Conservation (phyloP, 306 rosid species). For the Pterocarpus santalinus region DNA sequence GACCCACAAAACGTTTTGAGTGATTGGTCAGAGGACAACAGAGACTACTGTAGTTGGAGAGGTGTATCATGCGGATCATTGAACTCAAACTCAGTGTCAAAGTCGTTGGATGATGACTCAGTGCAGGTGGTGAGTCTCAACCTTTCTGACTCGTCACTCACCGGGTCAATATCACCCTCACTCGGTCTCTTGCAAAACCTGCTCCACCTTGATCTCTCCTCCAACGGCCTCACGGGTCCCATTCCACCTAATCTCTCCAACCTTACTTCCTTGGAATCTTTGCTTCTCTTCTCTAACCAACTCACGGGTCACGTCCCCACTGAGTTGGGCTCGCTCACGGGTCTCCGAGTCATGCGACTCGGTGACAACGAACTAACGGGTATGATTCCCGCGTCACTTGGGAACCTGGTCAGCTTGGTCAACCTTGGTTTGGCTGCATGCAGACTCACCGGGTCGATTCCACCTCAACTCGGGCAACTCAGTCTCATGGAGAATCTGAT, state of each 20-base stretch:
- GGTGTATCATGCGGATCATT: conserved; percentile 69
- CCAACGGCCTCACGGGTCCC: conserved; percentile 78
- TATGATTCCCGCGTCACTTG: conserved; percentile 77
- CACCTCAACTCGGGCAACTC: conserved; percentile 73
- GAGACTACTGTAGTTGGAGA: conserved; percentile 78
- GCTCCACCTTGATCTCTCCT: conserved; percentile 81
- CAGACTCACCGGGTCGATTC: conserved; percentile 75
- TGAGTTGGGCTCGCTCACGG: conserved; percentile 68
- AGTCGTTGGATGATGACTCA: conserved; percentile 51
- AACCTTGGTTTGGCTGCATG: conserved; percentile 81
- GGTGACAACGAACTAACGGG: conserved; percentile 84
- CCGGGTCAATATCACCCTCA: conserved; percentile 72
- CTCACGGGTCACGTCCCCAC: conserved; percentile 74
- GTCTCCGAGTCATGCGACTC: conserved; percentile 81
- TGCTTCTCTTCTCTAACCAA: conserved; percentile 80
- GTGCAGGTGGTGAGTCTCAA: conserved; percentile 68
- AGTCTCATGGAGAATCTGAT: conserved; percentile 58
- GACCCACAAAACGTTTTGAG: conserved; percentile 73
- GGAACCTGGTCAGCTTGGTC: conserved; percentile 62
- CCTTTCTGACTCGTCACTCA: conserved; percentile 89
- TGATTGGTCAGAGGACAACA: conserved; percentile 71
- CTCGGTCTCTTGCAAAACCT: conserved; percentile 71
- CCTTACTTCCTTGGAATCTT: conserved; percentile 70
- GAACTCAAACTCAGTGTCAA: conserved; percentile 29
- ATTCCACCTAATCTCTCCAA: conserved; percentile 80